Conservation (phyloP, 2,329 filamentous ascomycete genomes). For the Alternaria sp. region DNA sequence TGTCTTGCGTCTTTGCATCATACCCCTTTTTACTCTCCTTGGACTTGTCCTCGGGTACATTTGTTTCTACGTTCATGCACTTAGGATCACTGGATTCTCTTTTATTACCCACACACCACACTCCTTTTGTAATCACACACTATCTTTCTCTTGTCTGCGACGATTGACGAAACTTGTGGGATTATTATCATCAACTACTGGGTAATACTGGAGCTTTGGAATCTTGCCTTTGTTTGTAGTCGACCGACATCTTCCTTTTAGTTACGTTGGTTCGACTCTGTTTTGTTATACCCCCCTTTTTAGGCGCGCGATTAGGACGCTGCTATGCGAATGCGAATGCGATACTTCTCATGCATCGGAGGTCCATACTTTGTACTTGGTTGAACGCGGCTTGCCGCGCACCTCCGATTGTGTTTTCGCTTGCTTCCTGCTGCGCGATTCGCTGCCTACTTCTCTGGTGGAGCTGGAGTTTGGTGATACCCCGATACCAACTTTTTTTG, state of each 20-base stretch:
- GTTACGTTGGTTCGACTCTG: constrained; percentile 1
- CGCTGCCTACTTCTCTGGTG: constrained; percentile 41
- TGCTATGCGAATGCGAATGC: constrained; percentile 12
- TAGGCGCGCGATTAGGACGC: constrained; percentile 21
- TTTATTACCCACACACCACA: constrained; percentile 28
- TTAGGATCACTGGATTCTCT: too few species aligned
- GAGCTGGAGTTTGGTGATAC: constrained; percentile 52
- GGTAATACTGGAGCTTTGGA: neutral
- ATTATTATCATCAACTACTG: constrained; percentile 5
- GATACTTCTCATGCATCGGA: neutral
- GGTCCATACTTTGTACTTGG: neutral
- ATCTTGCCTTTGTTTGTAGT: neutral
- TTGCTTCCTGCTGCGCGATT: constrained; percentile 5
- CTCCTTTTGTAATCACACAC: constrained; percentile 29
- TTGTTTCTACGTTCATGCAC: neutral
- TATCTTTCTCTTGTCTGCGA: constrained; percentile 33
- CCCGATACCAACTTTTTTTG: constrained; percentile 28
- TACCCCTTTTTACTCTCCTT: constrained; percentile 9
- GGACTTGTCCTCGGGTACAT: constrained; percentile 12
- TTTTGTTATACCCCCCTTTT: neutral
- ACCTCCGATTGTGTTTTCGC: constrained; percentile 1
- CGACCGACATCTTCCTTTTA: constrained; percentile 6
- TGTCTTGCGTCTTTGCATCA: constrained; percentile 6
- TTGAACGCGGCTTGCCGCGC: constrained; percentile 5
- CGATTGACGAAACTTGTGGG: constrained; percentile 32